Evolutionary conservation across 768 basidiomycete genomes (phyloP), one percentile per base, ranked within the genome.

Genomic region (Termitomyces sp.): DNA sequence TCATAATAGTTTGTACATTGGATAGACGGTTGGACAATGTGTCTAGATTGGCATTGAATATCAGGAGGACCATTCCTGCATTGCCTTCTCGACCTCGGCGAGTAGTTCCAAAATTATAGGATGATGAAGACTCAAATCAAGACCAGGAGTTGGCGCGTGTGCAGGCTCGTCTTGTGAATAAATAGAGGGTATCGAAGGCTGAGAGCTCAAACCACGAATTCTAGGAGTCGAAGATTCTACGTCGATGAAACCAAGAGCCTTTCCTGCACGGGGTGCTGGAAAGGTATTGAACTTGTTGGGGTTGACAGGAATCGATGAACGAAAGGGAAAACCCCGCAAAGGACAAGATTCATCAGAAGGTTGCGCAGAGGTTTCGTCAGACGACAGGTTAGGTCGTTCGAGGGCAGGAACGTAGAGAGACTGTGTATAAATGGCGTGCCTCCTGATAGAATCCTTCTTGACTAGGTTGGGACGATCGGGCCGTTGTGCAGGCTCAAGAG

Each of bases 381-480:
- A 18, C 9, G 35, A 24, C 4, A 50, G 5, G 15, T 33, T 40
- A 16, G 48, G 33, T 28, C 66, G 61, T 35, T 70, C 68, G 33
- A 71, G 60, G 39, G 68, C 58, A 20, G 74, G 71, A 20, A 72
- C 64, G 59, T 68, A 68, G 8, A 71, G 62, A 0, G 75, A 67
- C 35, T 71, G 68, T 6, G 75, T 74, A 61, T 77, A 78, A 11
- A 78, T 75, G 4, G 76, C 78, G 53, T 78, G 77, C 13, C 78
- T 72, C 62, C 74, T 76, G 48, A 59, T 20, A 46, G 64, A 60
- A 33, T 63, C 58, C n/a, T 59, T 58, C 57, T 61, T 57, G 16
- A 18, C 45, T 5, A 52, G 35, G n/a, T 40, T 54, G 8, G 42
- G 55, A 11, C 58, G 54, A 32, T 69, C 64, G 13, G 64, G 39